These are phyloP conservation scores for Fusarium lyarnte DNA, from an alignment of 2,329 filamentous ascomycete genomes.

Conservation along the genomic window DNA sequence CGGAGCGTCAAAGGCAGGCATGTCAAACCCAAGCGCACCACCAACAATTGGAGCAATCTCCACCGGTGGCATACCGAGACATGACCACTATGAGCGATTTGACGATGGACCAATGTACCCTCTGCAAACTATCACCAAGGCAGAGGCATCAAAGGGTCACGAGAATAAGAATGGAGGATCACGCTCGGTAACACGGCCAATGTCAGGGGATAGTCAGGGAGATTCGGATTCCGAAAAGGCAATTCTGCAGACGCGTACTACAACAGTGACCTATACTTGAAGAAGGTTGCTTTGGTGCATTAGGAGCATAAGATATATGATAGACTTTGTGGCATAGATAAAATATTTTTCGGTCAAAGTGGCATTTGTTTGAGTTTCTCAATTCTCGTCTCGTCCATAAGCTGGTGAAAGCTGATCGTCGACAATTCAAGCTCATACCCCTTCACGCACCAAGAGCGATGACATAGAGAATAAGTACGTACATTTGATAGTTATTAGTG, in stretches of 20 bases:
- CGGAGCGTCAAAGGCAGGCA: neutral
- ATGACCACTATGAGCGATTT: slow-evolving; percentile 7
- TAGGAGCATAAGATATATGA: neutral
- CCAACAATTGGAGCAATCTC: slow-evolving; percentile 15
- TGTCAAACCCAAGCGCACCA: slow-evolving; percentile 16
- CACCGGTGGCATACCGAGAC: neutral
- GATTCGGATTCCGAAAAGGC: slow-evolving; percentile 19
- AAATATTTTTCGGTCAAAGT: neutral
- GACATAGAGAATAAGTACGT: too few relatives aligned
- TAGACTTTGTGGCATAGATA: neutral
- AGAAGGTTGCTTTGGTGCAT: fast-evolving
- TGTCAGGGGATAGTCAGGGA: slow-evolving; percentile 1
- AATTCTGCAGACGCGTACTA: slow-evolving; percentile 16
- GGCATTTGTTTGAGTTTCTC: neutral
- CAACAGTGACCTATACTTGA: slow-evolving; percentile 1
- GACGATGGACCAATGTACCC: slow-evolving; percentile 16
- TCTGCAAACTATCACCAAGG: slow-evolving; percentile 1
- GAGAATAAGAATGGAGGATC: neutral
- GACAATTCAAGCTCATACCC: too few relatives aligned
- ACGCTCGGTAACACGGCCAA: neutral
- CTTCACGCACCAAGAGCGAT: too few relatives aligned
- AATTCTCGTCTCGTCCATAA: neutral
- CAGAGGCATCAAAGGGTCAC: neutral
- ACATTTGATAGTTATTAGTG: too few relatives aligned
- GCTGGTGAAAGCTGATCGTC: too few relatives aligned